A percentile compares a stretch with the other conserved stretches of the same genome.
These are phyloP conservation scores for Megacollybia marginata DNA, from an alignment of 768 basidiomycete species.

Conservation along the genomic window DNA sequence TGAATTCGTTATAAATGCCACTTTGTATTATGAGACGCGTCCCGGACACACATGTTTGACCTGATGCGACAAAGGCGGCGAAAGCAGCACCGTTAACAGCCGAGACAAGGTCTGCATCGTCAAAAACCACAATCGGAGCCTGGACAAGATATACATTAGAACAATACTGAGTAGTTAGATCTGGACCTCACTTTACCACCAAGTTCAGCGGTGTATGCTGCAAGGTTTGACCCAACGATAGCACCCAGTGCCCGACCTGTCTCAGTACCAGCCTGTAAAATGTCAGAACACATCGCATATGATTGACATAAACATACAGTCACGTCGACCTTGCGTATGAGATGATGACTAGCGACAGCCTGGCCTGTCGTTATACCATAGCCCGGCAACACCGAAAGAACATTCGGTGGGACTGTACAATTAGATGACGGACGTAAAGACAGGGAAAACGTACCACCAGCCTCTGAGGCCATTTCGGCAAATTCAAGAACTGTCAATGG, in stretches of 20 bases:
- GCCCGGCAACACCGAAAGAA: conserved; percentile 72
- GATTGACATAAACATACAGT: conserved; percentile 42
- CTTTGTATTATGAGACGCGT: conserved; percentile 74
- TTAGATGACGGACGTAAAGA: not conserved
- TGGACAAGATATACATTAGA: conserved; percentile 16
- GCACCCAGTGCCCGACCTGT: conserved; percentile 72
- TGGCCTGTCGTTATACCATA: conserved; percentile 57
- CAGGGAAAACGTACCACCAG: conserved; percentile 42
- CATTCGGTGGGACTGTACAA: conserved; percentile 64
- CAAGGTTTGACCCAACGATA: conserved; percentile 68
- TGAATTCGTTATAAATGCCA: conserved; percentile 60
- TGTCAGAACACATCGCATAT: not conserved
- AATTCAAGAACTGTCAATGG: conserved; percentile 79
- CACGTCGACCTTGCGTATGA: conserved; percentile 75
- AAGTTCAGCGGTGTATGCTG: conserved; percentile 74
- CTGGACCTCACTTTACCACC: conserved; percentile 63
- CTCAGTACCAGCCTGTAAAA: conserved; percentile 60
- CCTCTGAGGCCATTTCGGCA: conserved; percentile 51
- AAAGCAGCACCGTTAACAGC: conserved; percentile 82
- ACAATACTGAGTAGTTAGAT: not conserved
- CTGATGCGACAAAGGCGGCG: conserved; percentile 79
- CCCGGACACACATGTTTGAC: conserved; percentile 91
- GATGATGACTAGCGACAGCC: conserved; percentile 55
- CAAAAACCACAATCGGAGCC: conserved; percentile 77
- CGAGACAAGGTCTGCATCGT: conserved; percentile 65